Base-by-base conservation (phyloP, 805 yeast genomes). In the Schwanniomyces sp. region DNA sequence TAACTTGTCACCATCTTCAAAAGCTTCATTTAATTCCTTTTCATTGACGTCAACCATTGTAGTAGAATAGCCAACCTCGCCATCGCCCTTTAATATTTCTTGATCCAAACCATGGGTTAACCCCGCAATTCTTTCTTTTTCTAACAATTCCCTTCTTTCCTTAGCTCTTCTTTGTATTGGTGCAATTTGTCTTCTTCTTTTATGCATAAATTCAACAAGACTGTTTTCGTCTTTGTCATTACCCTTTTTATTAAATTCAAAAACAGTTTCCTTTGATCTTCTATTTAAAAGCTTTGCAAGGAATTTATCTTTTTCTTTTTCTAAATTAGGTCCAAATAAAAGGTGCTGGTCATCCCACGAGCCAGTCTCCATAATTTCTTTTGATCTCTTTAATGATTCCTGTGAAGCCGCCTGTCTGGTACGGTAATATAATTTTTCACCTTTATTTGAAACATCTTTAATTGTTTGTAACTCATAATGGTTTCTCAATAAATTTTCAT, bases 271-370 rank as follows among this genome's bases (percentile, higher is more conserved):
- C 58, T 88, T 86, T 43, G 82, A 74, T 38, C 74, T 65, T 61
- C 97, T 76, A 55, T 88, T 79, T 50, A 82, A 81, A 50, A 94
- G 71, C 57, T 83, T 82, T 5, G 82, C 87, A 53, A 94, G 75
- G 58, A 94, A 85, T 37, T 68, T 77, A 24, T 86, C 76, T 62
- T 88, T 88, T 55, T 87, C 94, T 52, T 76, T 77, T 56, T 88
- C 96, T 45, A 77, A 63, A 59, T 89, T 89, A 27, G 80, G 77
- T 18, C 95, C 95, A 62, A 91, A 88, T 45, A 88, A 64, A 28
- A 91, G 68, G 66, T 90, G 90, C 58, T 87, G 92, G 17, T 81
- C 90, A 64, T 92, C 96, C 97, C 98, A 94, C 6, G 68, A 54
- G 2, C 91, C 91, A 16, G 82, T 74, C 7, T 72, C 74, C 48